Base-by-base conservation (phyloP, 768 basidiomycete species). In the Kwoniella dejecticola region DNA sequence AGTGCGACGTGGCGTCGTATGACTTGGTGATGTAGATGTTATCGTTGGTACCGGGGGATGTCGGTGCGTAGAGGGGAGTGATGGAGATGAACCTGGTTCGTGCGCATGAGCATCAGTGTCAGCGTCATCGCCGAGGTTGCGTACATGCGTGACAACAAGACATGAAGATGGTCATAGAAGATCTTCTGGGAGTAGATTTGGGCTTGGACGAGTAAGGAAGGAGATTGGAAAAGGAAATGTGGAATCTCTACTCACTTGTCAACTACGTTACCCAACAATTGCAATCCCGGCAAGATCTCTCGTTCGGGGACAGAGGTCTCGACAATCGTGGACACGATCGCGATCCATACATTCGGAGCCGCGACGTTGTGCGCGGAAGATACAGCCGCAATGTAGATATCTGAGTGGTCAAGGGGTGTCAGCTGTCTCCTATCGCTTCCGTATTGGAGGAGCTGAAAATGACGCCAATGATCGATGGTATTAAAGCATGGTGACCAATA, bases 351-450 rank as follows among this genome's bases (percentile, higher is more conserved):
- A 74, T 93, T 91, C 80, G 94, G 91, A 10, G 96, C 91, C 69
- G 91, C 94, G 69, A 99, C 96, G 72, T 95, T 95, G 82, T 98
- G 96, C 13, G 93, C 92, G 33, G 91, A 87, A 0, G 96, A 98
- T 47, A 99, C 93, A 84, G 90, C 89, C 4, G 96, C 95, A 74
- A 99, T 89, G 82, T 99, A 99, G 79, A 99, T 99, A 80, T 99
- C 96, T 97, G n/a, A 70, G 36, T 38, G 36, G 17, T 8, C 8
- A 38, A 38, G n/a, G n/a, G 36, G 17, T 38, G 17, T 38, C 36
- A 8, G 36, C 17, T 38, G 17, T 8, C 17, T 38, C 36, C 36
- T 8, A 38, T 38, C 17, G 36, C 17, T 8, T 38, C 17, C 36
- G 36, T 8, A 38, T 8, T 38, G 36, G 17, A 38, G 8, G 36